phyloP scores from a whole-genome alignment of 805 yeast species.

The Nakazawaea molendinolei region DNA sequence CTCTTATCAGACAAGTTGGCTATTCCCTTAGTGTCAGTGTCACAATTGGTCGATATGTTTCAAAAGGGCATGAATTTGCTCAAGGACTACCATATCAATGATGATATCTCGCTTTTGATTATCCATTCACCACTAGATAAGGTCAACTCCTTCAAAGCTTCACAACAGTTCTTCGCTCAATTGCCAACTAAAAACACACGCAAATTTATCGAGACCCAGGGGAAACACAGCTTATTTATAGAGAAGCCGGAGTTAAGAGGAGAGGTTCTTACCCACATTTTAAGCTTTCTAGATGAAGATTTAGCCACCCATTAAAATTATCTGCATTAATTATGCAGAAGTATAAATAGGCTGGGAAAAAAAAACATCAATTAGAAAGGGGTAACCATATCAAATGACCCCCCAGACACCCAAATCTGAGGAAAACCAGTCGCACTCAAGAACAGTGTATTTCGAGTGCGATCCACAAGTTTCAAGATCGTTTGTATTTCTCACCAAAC shows the following conservation, averaged over 20 bases:
- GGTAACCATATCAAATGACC: too few species aligned
- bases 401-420: too few species aligned
- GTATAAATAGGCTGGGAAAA: too few species aligned
- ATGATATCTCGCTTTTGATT: slow-evolving; percentile 42
- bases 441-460: too few species aligned
- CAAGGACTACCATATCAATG: slow-evolving; percentile 27
- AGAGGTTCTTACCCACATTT: slow-evolving; percentile 27
- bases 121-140: slow-evolving; percentile 58
- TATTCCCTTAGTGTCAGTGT: slow-evolving; percentile 45
- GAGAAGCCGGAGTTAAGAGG: slow-evolving; percentile 39
- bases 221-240: slow-evolving; percentile 37
- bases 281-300: slow-evolving; percentile 31
- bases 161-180: slow-evolving; percentile 33
- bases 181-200: slow-evolving; percentile 21
- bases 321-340: too few species aligned
- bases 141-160: slow-evolving; percentile 48
- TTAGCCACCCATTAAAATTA: neutral
- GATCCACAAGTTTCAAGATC: too few species aligned
- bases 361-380: too few species aligned
- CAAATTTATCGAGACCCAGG: slow-evolving; percentile 21
- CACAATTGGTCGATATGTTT: slow-evolving; percentile 54
- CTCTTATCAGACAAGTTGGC: slow-evolving; percentile 35
- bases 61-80: slow-evolving; percentile 52
- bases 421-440: too few species aligned
- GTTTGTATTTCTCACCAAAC: too few species aligned